Evolutionary conservation across 139 green algal genomes (phyloP).

Genomic region (Yamagishiella unicocca): DNA sequence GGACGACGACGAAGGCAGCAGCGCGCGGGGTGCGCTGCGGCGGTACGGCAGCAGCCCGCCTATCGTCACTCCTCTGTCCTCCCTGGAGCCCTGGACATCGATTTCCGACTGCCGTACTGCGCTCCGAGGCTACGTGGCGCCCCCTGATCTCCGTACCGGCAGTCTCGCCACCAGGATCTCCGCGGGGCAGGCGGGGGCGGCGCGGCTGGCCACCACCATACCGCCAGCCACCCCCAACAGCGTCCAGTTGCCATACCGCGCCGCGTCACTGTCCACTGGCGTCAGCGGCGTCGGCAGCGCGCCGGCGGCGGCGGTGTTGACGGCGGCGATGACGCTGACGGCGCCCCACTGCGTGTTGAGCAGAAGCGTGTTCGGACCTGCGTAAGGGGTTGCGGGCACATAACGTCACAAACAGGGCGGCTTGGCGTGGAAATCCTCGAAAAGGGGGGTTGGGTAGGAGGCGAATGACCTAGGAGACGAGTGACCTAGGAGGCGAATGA

Average conservation of each 20-base stretch:
- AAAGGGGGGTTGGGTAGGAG: too few species aligned
- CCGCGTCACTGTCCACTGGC: slow-evolving; percentile 27
- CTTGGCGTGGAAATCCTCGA: too few species aligned
- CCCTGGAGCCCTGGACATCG: too few species aligned
- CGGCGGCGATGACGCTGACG: slow-evolving; percentile 67
- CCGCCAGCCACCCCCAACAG: slow-evolving; percentile 38
- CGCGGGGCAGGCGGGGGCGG: slow-evolving; percentile 47
- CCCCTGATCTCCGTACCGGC: background rate
- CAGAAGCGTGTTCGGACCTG: slow-evolving; percentile 66
- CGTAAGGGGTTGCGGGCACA: background rate
- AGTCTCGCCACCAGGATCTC: slow-evolving; percentile 59
- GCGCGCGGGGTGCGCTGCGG: too few species aligned
- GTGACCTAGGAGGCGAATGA: too few species aligned
- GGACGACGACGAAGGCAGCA: too few species aligned
- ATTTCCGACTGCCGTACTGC: too few species aligned
- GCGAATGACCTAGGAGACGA: too few species aligned
- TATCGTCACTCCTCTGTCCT: too few species aligned
- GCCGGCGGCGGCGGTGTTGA: slow-evolving; percentile 59
- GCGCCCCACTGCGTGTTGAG: slow-evolving; percentile 83
- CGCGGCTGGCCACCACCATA: slow-evolving; percentile 52
- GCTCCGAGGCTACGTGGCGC: too few species aligned
- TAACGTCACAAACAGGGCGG: too few species aligned
- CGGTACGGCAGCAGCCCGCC: too few species aligned
- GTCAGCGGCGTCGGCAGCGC: slow-evolving; percentile 14
- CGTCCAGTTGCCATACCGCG: slow-evolving; percentile 26